Base-by-base conservation (phyloP, 2,329 filamentous ascomycete species). In the Colletotrichum cereale region DNA sequence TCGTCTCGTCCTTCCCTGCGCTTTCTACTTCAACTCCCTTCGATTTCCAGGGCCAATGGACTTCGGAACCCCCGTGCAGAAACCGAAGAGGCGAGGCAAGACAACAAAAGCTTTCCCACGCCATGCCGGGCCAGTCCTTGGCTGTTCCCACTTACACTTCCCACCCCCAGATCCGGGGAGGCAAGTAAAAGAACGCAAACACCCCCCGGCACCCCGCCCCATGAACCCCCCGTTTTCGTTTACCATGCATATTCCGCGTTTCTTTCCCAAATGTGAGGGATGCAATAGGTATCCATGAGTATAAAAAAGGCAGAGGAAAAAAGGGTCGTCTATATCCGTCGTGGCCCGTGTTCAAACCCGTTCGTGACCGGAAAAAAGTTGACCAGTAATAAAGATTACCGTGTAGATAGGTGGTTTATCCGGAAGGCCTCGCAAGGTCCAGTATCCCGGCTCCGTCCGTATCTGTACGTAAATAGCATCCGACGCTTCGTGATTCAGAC, bases 401-500 rank as follows among this genome's bases (percentile, higher is more conserved):
- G 12, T n/a, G 16, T 11, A 55, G 53, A 12, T 24, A 42, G 42
- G n/a, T 26, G 62, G 55, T 24, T 47, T 47, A 47, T 10, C 44
- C 24, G 31, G 34, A 53, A 29, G 26, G 18, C n/a, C 44, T 36
- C 21, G 3, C 38, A 42, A 55, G 29, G 31, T 24, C 66, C 53
- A 40, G 16, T 55, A 50, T 56, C 65, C 65, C 60, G 65, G 65
- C 60, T 42, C 66, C 53, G 36, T 55, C 65, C 38, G 66, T 65
- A 64, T 55, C 65, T 31, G 66, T 65, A 64, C 66, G 55, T 64
- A 69, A 69, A 72, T 72, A 72, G 69, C 53, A 69, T 64, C 58
- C 47, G 66, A 72, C 69, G 44, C 58, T 56, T 60, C 31, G 55
- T 72, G 66, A 72, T 69, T 64, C 67, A 64, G 67, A 61, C 36